A percentile compares a stretch with the other conserved stretches of the same genome.
Evolutionary conservation across 208 protist species (phyloP).

Genomic region (Leishmania lainsoni): DNA sequence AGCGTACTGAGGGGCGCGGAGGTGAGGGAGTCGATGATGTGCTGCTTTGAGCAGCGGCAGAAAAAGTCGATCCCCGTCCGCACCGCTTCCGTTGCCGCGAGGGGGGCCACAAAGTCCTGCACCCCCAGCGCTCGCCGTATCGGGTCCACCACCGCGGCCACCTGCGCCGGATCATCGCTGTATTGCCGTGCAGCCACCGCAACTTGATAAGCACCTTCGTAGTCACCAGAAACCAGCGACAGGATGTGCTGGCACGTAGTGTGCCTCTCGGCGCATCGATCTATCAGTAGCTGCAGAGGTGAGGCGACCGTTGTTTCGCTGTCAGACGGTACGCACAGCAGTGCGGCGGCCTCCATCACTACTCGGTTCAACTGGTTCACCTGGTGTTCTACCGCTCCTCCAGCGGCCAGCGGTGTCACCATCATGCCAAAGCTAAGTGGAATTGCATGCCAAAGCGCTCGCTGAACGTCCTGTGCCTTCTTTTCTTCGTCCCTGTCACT

Average conservation of each 20-base stretch:
- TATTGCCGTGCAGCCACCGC: constrained; percentile 59
- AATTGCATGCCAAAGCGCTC: constrained; percentile 11
- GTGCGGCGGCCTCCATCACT: constrained; percentile 39
- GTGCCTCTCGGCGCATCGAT: constrained; percentile 27
- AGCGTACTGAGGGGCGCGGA: constrained; percentile 16
- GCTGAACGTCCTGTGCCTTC: constrained; percentile 7
- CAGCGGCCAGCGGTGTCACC: constrained; percentile 64
- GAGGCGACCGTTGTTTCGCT: neutral
- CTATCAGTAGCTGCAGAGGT: constrained; percentile 18
- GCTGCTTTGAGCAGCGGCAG: constrained; percentile 71
- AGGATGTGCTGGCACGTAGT: constrained; percentile 63
- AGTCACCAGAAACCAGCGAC: constrained; percentile 69
- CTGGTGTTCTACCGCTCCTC: constrained; percentile 35
- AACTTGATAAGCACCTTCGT: constrained; percentile 57
- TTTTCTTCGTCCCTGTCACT: neutral
- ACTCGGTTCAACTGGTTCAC: constrained; percentile 46
- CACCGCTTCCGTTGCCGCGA: constrained; percentile 36
- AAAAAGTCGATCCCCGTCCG: constrained; percentile 81
- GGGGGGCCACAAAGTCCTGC: constrained; percentile 23
- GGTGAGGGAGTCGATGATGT: constrained; percentile 44
- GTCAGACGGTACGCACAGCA: constrained; percentile 8
- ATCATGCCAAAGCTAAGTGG: constrained; percentile 60
- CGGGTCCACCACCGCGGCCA: constrained; percentile 52
- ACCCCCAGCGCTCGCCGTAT: constrained; percentile 46
- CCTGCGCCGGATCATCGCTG: constrained; percentile 42